Evolutionary conservation across 1,284 basidiomycete genomes (phyloP), one percentile per base, ranked within the genome.

Genomic region (Inonotus obliquus): DNA sequence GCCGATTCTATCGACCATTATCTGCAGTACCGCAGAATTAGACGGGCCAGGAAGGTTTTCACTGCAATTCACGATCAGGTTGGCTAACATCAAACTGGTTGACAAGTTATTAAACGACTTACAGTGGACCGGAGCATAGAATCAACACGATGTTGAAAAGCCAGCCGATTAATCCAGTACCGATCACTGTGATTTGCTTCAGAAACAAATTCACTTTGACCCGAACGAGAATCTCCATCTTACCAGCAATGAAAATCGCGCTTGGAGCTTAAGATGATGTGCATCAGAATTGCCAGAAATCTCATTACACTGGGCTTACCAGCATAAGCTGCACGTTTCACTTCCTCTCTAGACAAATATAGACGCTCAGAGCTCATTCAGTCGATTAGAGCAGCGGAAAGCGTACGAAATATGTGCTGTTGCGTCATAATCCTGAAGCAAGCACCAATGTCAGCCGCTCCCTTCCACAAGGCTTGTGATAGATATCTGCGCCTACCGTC

Each of bases 361-460:
- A 32, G 10, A 25, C 27, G 49, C 27, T 13, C 21, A 53, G 47
- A 27, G 49, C 35, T 52, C 0, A 19, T 27, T 29, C 23, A 41
- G 21, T 45, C 41, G 39, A 57, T 45, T 19, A 9, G 13, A 27
- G 4, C 32, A 44, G 25, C 1, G 57, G 21, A 23, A 38, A 11
- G 76, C 85, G 66, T 74, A 88, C 86, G 90, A 91, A 65, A 97
- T 96, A 73, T 97, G 95, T 1, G 93, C 93, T 4, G 86, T 89
- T 2, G 85, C 86, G 68, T 89, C 87, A 66, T 90, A 90, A 64
- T 82, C 83, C 77, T 79, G 17, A n/a, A 13, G 17, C 32, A 29
- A 19, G n/a, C 27, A 35, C 35, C 51, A 52, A 5, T 27, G n/a
- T 52, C 6, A 44, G 7, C n/a, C 32, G 17, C 4, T 9, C 7